These are phyloP conservation scores for Boletus pseudopeckii DNA, from an alignment of 768 basidiomycete species.

Conservation along the genomic window DNA sequence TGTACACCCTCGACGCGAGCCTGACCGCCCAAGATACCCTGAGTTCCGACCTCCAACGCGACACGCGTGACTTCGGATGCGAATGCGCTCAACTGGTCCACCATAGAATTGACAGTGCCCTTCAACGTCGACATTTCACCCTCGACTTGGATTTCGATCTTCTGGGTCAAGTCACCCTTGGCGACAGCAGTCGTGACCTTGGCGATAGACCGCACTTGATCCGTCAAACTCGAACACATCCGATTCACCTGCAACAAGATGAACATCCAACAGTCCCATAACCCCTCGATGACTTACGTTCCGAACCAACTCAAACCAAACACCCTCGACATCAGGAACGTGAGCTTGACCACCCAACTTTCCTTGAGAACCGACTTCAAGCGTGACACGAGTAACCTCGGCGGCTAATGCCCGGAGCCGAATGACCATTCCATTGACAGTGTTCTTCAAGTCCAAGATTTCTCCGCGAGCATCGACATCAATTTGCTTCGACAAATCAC, in stretches of 20 bases:
- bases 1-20: conserved; percentile 88
- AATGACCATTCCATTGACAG: conserved; percentile 52
- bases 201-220: conserved; percentile 80
- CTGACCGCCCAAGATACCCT: conserved; percentile 88
- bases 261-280: background rate
- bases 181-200: conserved; percentile 88
- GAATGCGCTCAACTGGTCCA: conserved; percentile 84
- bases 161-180: conserved; percentile 85
- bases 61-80: conserved; percentile 81
- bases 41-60: conserved; percentile 85
- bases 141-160: conserved; percentile 87
- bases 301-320: conserved; percentile 79
- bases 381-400: conserved; percentile 80
- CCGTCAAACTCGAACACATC: conserved; percentile 78
- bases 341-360: conserved; percentile 86
- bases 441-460: conserved; percentile 76
- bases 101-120: conserved; percentile 90
- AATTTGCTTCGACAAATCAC: conserved; percentile 87
- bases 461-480: conserved; percentile 90
- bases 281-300: conserved; percentile 45
- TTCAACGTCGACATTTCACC: conserved; percentile 86
- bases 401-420: conserved; percentile 63
- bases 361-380: conserved; percentile 86
- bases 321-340: conserved; percentile 88
- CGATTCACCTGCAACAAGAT: conserved; percentile 55